Evolutionary conservation across 2,329 filamentous ascomycete species (phyloP).

Genomic region (Colletotrichum tabaci): DNA sequence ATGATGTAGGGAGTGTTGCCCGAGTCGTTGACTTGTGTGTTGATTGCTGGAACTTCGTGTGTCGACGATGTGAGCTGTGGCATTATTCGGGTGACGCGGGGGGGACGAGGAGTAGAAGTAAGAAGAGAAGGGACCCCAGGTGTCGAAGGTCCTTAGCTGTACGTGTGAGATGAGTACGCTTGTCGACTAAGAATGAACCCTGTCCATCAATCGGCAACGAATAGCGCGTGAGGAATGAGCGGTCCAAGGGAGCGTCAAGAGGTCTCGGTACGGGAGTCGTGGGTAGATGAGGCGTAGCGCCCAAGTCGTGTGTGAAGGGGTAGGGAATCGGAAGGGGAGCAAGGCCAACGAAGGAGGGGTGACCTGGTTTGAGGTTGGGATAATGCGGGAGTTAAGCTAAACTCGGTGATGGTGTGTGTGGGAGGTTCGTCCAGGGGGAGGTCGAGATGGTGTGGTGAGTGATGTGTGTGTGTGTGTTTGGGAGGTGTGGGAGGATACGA

Average conservation of each 20-base stretch:
- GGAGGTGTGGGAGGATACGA: background rate
- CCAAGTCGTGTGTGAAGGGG: conserved; percentile 19
- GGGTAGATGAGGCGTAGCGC: conserved; percentile 31
- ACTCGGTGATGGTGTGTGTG: conserved; percentile 18
- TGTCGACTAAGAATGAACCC: conserved; percentile 4
- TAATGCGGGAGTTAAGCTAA: conserved; percentile 16
- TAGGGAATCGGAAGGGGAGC: background rate
- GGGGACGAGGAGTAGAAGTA: background rate
- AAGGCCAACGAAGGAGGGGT: conserved; percentile 9
- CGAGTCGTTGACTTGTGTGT: conserved; percentile 18
- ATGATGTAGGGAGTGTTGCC: conserved; percentile 29
- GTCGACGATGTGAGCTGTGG: conserved; percentile 11
- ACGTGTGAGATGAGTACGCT: too few species aligned
- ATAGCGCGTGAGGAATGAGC: conserved; percentile 20
- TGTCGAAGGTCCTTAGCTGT: conserved; percentile 1
- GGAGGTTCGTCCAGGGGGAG: conserved; percentile 6
- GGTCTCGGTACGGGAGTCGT: conserved; percentile 14
- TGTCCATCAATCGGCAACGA: conserved; percentile 8
- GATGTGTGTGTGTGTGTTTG: background rate
- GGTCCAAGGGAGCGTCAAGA: conserved; percentile 9
- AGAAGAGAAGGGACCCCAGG: conserved; percentile 8
- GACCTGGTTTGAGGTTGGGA: conserved; percentile 9
- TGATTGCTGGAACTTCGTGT: conserved; percentile 33
- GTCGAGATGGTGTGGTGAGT: conserved; percentile 8
- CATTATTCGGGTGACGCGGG: conserved; percentile 14